A percentile compares a stretch with the other conserved stretches of the same genome.
These are phyloP conservation scores for Sarocladiaceae sp. DNA, from an alignment of 2,329 filamentous ascomycete genomes.

Conservation along the genomic window DNA sequence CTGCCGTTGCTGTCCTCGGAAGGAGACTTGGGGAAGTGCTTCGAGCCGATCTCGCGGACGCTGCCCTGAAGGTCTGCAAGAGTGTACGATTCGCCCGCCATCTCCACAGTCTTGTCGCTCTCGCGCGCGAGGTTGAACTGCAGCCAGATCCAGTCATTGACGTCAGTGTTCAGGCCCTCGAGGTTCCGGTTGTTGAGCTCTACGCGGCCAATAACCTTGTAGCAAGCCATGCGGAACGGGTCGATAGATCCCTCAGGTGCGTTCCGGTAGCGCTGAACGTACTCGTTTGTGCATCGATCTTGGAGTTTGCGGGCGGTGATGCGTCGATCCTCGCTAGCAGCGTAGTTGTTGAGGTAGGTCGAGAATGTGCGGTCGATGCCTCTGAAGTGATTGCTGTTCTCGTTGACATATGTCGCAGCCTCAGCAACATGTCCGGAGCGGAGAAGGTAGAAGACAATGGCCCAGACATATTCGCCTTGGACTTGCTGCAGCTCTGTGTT, in stretches of 20 bases:
- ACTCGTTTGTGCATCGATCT: conserved; percentile 85
- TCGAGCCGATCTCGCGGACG: conserved; percentile 82
- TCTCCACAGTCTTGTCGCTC: conserved; percentile 58
- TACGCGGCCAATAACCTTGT: conserved; percentile 89
- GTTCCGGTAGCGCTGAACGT: conserved; percentile 78
- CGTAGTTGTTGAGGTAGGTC: conserved; percentile 82
- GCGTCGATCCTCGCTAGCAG: conserved; percentile 69
- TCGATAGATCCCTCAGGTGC: conserved; percentile 85
- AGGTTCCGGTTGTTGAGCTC: conserved; percentile 62
- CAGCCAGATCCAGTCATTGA: conserved; percentile 70
- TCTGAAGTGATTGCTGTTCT: conserved; percentile 75
- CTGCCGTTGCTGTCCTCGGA: conserved; percentile 72
- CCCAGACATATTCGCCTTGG: conserved; percentile 85
- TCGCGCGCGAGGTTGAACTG: conserved; percentile 67
- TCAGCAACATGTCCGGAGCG: conserved; percentile 80
- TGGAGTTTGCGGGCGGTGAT: conserved; percentile 71
- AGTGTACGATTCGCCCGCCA: conserved; percentile 62
- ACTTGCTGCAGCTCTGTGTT: conserved; percentile 76
- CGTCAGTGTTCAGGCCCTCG: conserved; percentile 58
- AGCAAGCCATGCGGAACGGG: conserved; percentile 94
- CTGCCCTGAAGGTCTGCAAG: conserved; percentile 69
- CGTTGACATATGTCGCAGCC: conserved; percentile 80
- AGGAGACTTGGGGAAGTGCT: conserved; percentile 80
- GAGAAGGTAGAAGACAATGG: conserved; percentile 86
- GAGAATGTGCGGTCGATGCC: conserved; percentile 89